Evolutionary conservation across 108 stramenopile genomes (phyloP), one percentile per base, ranked within the genome.

Genomic region (Cyclotella kingstonii): DNA sequence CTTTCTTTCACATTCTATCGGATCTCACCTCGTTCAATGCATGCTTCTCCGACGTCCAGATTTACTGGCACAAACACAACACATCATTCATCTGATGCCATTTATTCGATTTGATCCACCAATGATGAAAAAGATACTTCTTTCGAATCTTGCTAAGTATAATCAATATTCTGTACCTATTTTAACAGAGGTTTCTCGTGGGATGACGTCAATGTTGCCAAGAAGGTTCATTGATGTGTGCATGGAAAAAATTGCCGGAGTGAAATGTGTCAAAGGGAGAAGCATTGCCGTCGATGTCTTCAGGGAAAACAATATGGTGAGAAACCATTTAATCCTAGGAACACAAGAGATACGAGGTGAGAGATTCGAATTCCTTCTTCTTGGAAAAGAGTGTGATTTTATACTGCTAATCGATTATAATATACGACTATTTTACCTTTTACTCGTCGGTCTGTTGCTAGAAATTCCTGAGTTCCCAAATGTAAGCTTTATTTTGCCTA

Each of bases 1-100:
- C 26, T 89, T 86, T 31, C 34, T 92, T 0, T 74, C 79, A 9
- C 91, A 92, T 78, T 92, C 91, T 27, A 85, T 92, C 54, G 91
- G 91, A 5, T 73, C 78, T 41, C 72, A 84, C 45, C 65, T 92
- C 38, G 76, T 80, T 26, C 82, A 92, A 72, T 82, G 78, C 41
- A 40, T 92, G 12, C 68, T 72, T 8, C 50, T 89, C 1, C 49
- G 68, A 33, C 78, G 86, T 17, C 70, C 70, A 23, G 84, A 85
- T 52, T 54, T 88, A 36, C 43, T 86, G 34, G 47, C 52, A 25
- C 60, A 54, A 26, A 89, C 86, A 18, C 41, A 30, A 41, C 60
- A 81, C 0, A 48, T 85, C 8, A 58, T 92, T 25, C 74, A 84
- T 70, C 35, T 88, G 5, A 92, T 89, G 87, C 91, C 91, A 0